Evolutionary conservation across 2,329 filamentous ascomycete genomes (phyloP).

Genomic region (Pyrenochaeta sp.): DNA sequence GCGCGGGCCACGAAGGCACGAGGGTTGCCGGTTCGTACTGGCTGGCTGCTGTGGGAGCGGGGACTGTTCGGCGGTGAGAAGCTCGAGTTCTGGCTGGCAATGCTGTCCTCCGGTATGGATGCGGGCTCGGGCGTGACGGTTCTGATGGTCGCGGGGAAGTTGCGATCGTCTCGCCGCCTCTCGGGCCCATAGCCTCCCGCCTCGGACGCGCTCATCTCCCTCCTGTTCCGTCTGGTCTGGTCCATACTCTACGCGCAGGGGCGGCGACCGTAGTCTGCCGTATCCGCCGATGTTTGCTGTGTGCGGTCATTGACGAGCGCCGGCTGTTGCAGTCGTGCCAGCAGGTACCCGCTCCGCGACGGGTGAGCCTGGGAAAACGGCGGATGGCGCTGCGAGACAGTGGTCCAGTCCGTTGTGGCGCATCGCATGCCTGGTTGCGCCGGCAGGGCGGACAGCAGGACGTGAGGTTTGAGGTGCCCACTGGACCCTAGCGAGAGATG

Average conservation of each 20-base stretch:
- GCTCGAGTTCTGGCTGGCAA: slow-evolving; percentile 18
- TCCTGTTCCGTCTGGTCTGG: slow-evolving; percentile 32
- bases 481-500: slow-evolving; percentile 2
- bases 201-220: slow-evolving; percentile 36
- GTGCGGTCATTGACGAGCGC: slow-evolving; percentile 21
- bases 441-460: slow-evolving; percentile 9
- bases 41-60: slow-evolving; percentile 33
- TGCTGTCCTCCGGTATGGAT: slow-evolving; percentile 31
- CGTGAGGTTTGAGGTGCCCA: slow-evolving; percentile 11
- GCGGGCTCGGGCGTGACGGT: slow-evolving; percentile 70
- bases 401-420: slow-evolving; percentile 22
- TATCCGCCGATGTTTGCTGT: slow-evolving; percentile 4
- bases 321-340: slow-evolving; percentile 22
- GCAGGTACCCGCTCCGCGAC: slow-evolving; percentile 19
- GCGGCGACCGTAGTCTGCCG: slow-evolving; percentile 3
- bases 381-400: slow-evolving; percentile 20
- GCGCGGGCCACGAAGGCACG: slow-evolving; percentile 41
- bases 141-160: slow-evolving; percentile 58
- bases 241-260: slow-evolving; percentile 33
- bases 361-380: slow-evolving; percentile 11
- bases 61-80: slow-evolving; percentile 44
- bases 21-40: slow-evolving; percentile 32
- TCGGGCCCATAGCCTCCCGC: slow-evolving; percentile 23
- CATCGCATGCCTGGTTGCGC: slow-evolving; percentile 30
- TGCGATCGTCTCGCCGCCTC: slow-evolving; percentile 32